Evolutionary conservation across 768 basidiomycete species (phyloP).

Genomic region (Trichaptum fuscoviolaceum): DNA sequence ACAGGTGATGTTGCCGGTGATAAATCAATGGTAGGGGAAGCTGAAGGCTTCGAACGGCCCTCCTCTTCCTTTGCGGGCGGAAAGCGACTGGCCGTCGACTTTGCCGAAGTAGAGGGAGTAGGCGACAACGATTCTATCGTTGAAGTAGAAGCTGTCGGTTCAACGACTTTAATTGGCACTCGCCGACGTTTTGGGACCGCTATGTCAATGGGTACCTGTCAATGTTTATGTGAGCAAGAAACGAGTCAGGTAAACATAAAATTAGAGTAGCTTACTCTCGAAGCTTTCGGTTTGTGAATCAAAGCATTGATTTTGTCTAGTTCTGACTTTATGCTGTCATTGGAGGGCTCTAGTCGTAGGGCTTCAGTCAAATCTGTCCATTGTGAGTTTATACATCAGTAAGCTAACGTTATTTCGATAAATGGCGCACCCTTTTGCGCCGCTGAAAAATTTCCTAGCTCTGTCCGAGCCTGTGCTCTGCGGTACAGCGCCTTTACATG

Average conservation of each 20-base stretch:
- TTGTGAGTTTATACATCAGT: not conserved
- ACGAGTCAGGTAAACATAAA: not conserved
- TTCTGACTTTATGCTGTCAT: slow-evolving; percentile 59
- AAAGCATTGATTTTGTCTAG: slow-evolving; percentile 43
- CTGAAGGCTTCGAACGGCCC: slow-evolving; percentile 10
- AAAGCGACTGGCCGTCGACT: slow-evolving; percentile 14
- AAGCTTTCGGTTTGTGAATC: slow-evolving; percentile 29
- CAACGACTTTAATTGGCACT: slow-evolving; percentile 60
- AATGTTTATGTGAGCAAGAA: slow-evolving; percentile 12
- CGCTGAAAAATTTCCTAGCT: slow-evolving; percentile 45
- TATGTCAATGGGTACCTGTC: slow-evolving; percentile 18
- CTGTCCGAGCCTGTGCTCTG: slow-evolving; percentile 66
- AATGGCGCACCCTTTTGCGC: slow-evolving; percentile 54
- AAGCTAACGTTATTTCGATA: not conserved
- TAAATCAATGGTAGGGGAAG: slow-evolving; percentile 6
- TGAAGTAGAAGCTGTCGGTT: slow-evolving; percentile 22
- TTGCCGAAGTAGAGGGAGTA: slow-evolving; percentile 11
- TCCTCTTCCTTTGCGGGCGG: slow-evolving; percentile 6
- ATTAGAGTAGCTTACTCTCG: slow-evolving; percentile 14
- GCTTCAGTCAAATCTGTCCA: slow-evolving; percentile 56
- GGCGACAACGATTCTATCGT: slow-evolving; percentile 12
- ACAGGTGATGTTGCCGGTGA: slow-evolving; percentile 11
- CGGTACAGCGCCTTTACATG: slow-evolving; percentile 82
- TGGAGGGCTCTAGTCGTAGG: slow-evolving; percentile 56
- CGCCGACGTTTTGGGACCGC: slow-evolving; percentile 42